A percentile compares a stretch with the other conserved stretches of the same genome.
Conservation (phyloP, 306 rosid species). For the Cotoneaster glaucophyllus region DNA sequence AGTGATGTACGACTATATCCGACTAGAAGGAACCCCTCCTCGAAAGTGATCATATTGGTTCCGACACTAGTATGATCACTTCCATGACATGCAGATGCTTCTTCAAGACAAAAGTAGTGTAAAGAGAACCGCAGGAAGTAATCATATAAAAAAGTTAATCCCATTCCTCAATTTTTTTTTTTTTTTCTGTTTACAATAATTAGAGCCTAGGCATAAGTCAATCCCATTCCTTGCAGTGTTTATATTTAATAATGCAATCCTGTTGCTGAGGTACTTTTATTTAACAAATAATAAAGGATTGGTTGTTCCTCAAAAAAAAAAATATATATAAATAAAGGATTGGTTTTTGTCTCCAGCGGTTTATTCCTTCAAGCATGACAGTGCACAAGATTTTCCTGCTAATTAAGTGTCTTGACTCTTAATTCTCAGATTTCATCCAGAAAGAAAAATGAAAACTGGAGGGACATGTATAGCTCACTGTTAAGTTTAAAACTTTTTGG, state of each 20-base stretch:
- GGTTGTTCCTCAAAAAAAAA: no score
- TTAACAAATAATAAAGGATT: no score
- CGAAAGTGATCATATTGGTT: neutral
- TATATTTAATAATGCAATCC: neutral
- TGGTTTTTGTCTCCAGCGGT: neutral
- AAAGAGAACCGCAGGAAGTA: neutral
- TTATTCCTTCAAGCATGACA: neutral
- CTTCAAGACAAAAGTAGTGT: neutral
- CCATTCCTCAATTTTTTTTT: neutral
- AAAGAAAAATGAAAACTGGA: no score
- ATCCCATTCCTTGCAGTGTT: neutral
- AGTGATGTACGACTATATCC: conserved; percentile 80
- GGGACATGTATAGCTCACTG: no score
- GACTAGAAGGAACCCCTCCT: conserved; percentile 61
- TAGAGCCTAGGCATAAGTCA: neutral
- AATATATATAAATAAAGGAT: neutral
- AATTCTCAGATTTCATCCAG: no score
- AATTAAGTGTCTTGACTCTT: neutral
- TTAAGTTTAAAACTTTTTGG: no score
- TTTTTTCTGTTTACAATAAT: neutral
- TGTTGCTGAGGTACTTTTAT: no score
- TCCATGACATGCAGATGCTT: neutral
- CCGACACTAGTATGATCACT: neutral
- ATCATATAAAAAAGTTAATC: neutral
- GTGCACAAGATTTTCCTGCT: no score